These are phyloP conservation scores for Candida hispaniensis DNA, from an alignment of 805 yeast genomes.

Conservation along the genomic window DNA sequence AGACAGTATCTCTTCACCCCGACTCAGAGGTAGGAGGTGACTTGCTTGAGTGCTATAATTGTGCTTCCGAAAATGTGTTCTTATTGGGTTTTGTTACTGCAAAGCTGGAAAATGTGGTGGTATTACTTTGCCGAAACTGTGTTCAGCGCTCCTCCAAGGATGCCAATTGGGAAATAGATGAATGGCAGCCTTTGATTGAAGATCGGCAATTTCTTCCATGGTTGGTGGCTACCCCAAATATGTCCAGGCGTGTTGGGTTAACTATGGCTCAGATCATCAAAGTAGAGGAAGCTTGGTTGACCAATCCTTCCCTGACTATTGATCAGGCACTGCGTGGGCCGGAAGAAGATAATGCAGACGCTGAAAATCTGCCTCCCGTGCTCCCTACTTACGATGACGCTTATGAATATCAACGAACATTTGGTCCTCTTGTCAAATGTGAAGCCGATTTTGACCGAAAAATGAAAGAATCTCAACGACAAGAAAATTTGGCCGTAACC, in stretches of 20 bases:
- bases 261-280: slow-evolving; percentile 54
- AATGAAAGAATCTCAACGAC: slow-evolving; percentile 64
- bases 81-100: slow-evolving; percentile 81
- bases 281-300: slow-evolving; percentile 74
- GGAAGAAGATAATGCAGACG: slow-evolving; percentile 34
- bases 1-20: slow-evolving; percentile 60
- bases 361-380: slow-evolving; percentile 56
- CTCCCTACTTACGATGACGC: slow-evolving; percentile 72
- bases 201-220: slow-evolving; percentile 69
- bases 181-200: slow-evolving; percentile 81
- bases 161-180: slow-evolving; percentile 72
- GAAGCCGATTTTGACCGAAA: slow-evolving; percentile 72
- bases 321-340: slow-evolving; percentile 44
- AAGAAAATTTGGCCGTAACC: slow-evolving; percentile 56
- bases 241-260: slow-evolving; percentile 25
- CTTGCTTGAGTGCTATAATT: slow-evolving; percentile 76
- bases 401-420: slow-evolving; percentile 71
- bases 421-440: slow-evolving; percentile 69
- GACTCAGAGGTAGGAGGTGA: slow-evolving; percentile 83
- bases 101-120: slow-evolving; percentile 75
- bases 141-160: slow-evolving; percentile 56
- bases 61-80: slow-evolving; percentile 75
- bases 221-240: slow-evolving; percentile 44
- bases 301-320: slow-evolving; percentile 59
- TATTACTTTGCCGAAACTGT: slow-evolving; percentile 76